Base-by-base conservation (phyloP, 2,329 filamentous ascomycete genomes). In the Stemphylium beticola region DNA sequence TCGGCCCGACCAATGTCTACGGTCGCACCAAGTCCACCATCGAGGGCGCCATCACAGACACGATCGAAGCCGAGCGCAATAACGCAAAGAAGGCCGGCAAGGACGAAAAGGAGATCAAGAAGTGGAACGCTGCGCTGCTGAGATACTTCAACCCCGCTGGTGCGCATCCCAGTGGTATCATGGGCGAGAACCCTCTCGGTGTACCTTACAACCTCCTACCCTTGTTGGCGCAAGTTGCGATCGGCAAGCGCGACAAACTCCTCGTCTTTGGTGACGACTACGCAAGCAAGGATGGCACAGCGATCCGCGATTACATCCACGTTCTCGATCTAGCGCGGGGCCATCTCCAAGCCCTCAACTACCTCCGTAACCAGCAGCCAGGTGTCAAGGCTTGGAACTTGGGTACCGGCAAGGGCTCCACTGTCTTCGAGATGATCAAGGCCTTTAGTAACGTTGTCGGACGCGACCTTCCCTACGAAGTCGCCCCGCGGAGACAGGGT, bases 141-240 rank as follows among this genome's bases (percentile, higher is more conserved):
- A 87, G 95, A 68, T 99, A 99, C 82, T 99, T 99, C 83, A 99
- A 99, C 84, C 95, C 95, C 26, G 92, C 90, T 53, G 95, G 95
- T 69, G 89, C 92, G 52, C 95, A 99, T 78, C 95, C 96, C 42
- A 93, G 87, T 69, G 96, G 95, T 53, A 87, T 99, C 77, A 96
- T 99, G 92, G 95, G 95, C 66, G 95, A 99, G 81, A 95, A 99
- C 77, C 95, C 95, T 40, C 89, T 96, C 76, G 95, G 95, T 55
- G 86, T 97, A 18, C 95, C 95, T 1, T 98, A 92, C 84, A 99
- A 99, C 81, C 83, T 99, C 60, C 86, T 99, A 38, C 95, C 95
- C 15, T 83, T 99, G 56, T 85, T 99, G 20, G 95, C 93, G 51
- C 93, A 98, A 81, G 95, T 99, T 39, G 95, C 95, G 12, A 96